phyloP scores from a whole-genome alignment of 2,329 filamentous ascomycete genomes.

The Diaporthe eres region DNA sequence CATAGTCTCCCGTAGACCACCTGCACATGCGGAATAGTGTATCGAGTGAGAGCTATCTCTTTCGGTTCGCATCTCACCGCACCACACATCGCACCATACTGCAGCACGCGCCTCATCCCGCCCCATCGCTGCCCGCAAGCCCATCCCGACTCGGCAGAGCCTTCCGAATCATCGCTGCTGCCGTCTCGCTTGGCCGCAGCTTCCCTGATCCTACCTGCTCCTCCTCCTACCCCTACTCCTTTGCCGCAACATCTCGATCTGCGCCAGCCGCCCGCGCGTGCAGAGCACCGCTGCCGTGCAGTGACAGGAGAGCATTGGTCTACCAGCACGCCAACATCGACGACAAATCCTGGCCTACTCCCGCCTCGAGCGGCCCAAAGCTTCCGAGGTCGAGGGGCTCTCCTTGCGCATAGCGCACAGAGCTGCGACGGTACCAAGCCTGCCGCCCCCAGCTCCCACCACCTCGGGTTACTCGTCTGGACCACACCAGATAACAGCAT shows the following conservation, averaged over 20 bases:
- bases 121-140: constrained; percentile 5
- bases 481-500: background rate
- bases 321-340: background rate
- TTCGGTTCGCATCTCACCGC: constrained; percentile 1
- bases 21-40: background rate
- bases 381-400: background rate
- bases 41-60: background rate
- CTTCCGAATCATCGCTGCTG: constrained; percentile 9
- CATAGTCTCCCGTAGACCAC: constrained; percentile 24
- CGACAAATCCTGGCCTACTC: background rate
- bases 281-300: background rate
- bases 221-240: background rate
- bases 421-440: constrained; percentile 18
- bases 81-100: constrained; percentile 5
- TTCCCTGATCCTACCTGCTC: background rate
- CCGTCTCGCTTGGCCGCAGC: background rate
- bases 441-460: constrained; percentile 4
- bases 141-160: constrained; percentile 24
- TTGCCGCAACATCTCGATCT: background rate
- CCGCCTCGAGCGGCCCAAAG: background rate
- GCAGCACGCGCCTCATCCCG: background rate
- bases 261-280: background rate
- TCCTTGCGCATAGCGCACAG: background rate
- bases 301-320: background rate
- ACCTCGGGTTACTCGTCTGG: background rate